Base-by-base conservation (phyloP, 2,329 filamentous ascomycete species). In the Bipolaris sorokiniana region DNA sequence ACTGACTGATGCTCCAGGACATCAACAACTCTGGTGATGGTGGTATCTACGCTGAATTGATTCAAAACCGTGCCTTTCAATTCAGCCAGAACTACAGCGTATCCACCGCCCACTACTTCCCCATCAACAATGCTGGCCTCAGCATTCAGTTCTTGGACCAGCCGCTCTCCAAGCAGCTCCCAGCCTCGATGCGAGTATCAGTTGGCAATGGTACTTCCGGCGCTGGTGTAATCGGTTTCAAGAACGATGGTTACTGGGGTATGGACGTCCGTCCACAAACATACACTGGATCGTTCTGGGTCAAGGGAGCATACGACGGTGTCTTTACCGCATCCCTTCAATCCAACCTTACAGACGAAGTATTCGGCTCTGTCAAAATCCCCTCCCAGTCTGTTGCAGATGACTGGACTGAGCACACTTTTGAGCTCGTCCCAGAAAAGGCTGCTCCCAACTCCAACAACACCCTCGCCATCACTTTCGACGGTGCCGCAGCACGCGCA, bases 1-100 rank as follows among this genome's bases (percentile, higher is more conserved):
- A n/a, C 54, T 67, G 20, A 66, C 18, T 3, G 1, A 1, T 37
- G 1, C 22, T 37, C 15, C 5, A 72, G 69, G 69, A 72, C 15
- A 88, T 88, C 71, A 86, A 86, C 73, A 85, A 89, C 71, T 88
- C 85, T 1, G 88, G 88, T 2, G 89, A 91, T 68, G 88, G 89
- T 20, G 89, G 88, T 5, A 84, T 91, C 60, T 91, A 91, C 69
- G 88, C 86, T 47, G 88, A 91, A 68, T 74, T 91, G 54, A 84
- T 91, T 54, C 83, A 82, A 49, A 91, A 91, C 74, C 83, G 88
- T 47, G 89, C 88, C 10, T 90, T 91, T 67, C 89, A 91, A 72
- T 80, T 79, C 58, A 71, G 67, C 58, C 61, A 42, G 52, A 48
- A 49, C 16, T 71, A 51, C 45, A 63, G 61, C 11, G 68, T 68